These are phyloP conservation scores for Cantharellus cinnabarinus DNA, from an alignment of 768 basidiomycete genomes.

Conservation along the genomic window DNA sequence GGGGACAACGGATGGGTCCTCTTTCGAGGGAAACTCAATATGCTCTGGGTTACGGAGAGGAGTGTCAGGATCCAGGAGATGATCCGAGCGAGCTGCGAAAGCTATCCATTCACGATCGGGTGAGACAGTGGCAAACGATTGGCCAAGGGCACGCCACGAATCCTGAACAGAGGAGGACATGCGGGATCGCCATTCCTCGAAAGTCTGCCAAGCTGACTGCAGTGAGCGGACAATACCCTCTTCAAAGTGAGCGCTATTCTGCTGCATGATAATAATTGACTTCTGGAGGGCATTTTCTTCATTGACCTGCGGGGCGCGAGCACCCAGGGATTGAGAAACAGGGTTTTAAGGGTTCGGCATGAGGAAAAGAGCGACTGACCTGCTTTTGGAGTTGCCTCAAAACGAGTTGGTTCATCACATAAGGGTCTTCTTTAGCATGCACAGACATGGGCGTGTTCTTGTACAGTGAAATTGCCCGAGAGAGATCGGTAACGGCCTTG, in stretches of 20 bases:
- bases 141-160: conserved; percentile 48
- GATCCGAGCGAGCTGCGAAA: conserved; percentile 82
- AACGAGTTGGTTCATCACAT: conserved; percentile 48
- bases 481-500: conserved; percentile 67
- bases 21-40: conserved; percentile 76
- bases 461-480: conserved; percentile 69
- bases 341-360: not conserved
- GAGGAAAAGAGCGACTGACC: conserved; percentile 11
- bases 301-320: conserved; percentile 28
- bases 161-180: conserved; percentile 54
- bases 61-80: conserved; percentile 91
- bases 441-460: conserved; percentile 90
- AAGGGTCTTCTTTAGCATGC: conserved; percentile 65
- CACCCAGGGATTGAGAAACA: not conserved
- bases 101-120: conserved; percentile 91
- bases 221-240: conserved; percentile 87
- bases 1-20: conserved; percentile 65
- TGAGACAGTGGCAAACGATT: conserved; percentile 55
- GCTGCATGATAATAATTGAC: conserved; percentile 93
- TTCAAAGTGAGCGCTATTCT: conserved; percentile 92
- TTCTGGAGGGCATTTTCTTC: conserved; percentile 98
- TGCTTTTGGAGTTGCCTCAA: conserved; percentile 70
- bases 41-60: conserved; percentile 61
- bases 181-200: conserved; percentile 82
- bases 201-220: conserved; percentile 94